A percentile compares a stretch with the other conserved stretches of the same genome.
These are phyloP conservation scores for Dichotomocladium elegans DNA, from an alignment of 371 early-diverging fungal genomes.

Conservation along the genomic window DNA sequence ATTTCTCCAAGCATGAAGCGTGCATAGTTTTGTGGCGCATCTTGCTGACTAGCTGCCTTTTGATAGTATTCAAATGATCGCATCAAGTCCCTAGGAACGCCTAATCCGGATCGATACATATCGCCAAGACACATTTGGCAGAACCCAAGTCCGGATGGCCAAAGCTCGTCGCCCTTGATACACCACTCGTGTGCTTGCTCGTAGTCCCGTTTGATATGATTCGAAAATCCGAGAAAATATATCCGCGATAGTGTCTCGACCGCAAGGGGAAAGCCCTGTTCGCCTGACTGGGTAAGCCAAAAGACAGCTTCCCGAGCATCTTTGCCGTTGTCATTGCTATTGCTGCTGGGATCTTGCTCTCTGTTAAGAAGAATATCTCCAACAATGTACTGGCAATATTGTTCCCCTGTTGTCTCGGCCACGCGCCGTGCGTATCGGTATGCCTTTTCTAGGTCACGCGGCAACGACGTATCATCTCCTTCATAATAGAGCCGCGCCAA, in stretches of 20 bases:
- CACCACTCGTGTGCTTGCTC: constrained; percentile 42
- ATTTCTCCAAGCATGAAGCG: constrained; percentile 48
- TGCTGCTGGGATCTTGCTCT: no score
- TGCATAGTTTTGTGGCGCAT: constrained; percentile 46
- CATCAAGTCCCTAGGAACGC: constrained; percentile 35
- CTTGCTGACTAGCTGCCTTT: constrained; percentile 46
- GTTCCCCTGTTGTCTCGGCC: constrained; percentile 38
- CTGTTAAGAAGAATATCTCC: constrained; percentile 34
- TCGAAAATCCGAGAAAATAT: constrained; percentile 31
- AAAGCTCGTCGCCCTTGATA: constrained; percentile 41
- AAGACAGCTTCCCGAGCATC: constrained; percentile 38
- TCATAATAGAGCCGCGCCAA: constrained; percentile 43
- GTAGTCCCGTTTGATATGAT: constrained; percentile 31
- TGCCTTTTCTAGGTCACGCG: constrained; percentile 35
- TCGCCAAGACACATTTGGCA: constrained; percentile 46
- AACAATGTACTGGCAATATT: constrained; percentile 48
- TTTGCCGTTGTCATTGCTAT: constrained; percentile 8
- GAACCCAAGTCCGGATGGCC: constrained; percentile 48
- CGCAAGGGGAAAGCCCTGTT: constrained; percentile 45
- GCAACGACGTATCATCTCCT: constrained; percentile 24
- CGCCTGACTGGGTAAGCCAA: constrained; percentile 43
- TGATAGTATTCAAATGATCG: constrained; percentile 45
- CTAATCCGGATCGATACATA: constrained; percentile 39
- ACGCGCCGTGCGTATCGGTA: constrained; percentile 38
- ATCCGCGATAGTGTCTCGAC: constrained; percentile 36